phyloP scores from a whole-genome alignment of 2,329 filamentous ascomycete genomes.

The Aspergillus fumigatiaffinis region DNA sequence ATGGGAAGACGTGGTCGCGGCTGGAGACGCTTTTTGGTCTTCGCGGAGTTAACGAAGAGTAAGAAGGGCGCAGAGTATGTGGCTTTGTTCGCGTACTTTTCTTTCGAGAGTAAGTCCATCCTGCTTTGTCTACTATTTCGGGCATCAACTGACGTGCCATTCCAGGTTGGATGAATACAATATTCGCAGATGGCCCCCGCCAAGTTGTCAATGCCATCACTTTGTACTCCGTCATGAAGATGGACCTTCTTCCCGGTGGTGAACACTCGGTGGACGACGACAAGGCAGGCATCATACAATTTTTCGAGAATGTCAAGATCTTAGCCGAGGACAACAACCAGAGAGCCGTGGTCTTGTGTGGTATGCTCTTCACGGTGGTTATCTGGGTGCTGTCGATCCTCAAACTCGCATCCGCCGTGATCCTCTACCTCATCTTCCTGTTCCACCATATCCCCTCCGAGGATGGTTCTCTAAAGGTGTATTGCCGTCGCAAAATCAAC shows the following conservation, averaged over 20 bases:
- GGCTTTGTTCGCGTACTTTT: constrained; percentile 87
- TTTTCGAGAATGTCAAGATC: constrained; percentile 75
- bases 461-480: constrained; percentile 76
- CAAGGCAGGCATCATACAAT: constrained; percentile 64
- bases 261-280: constrained; percentile 52
- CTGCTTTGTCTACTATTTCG: not conserved
- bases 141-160: constrained; percentile 15
- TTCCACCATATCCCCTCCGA: constrained; percentile 84
- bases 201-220: constrained; percentile 89
- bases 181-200: constrained; percentile 87
- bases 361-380: constrained; percentile 88
- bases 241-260: constrained; percentile 64
- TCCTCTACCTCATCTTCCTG: constrained; percentile 84
- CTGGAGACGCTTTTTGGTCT: constrained; percentile 88
- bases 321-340: constrained; percentile 70
- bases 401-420: constrained; percentile 64
- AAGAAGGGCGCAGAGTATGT: constrained; percentile 88
- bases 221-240: constrained; percentile 75
- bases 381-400: constrained; percentile 83
- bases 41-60: constrained; percentile 83
- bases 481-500: constrained; percentile 91
- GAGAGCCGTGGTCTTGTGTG: constrained; percentile 77
- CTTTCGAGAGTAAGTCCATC: constrained; percentile 54
- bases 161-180: constrained; percentile 79
- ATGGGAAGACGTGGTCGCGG: constrained; percentile 66